Percentiles rank a stretch among this genome's conserved stretches.
These are phyloP conservation scores for Pisolithus thermaeus DNA, from an alignment of 1,284 basidiomycete genomes.

Conservation along the genomic window DNA sequence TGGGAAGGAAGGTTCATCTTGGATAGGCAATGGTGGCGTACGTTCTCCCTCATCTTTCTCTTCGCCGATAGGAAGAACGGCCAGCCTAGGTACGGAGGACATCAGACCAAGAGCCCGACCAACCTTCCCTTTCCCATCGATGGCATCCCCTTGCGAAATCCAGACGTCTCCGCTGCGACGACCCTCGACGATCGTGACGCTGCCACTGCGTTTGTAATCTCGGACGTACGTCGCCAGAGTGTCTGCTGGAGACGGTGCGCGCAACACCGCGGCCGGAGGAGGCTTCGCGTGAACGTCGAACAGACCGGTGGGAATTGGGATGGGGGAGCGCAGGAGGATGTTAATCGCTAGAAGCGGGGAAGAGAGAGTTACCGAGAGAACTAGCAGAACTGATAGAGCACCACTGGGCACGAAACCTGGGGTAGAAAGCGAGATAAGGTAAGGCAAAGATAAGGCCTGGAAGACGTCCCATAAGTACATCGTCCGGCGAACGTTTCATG, in stretches of 20 bases:
- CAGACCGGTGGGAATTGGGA: conserved; percentile 59
- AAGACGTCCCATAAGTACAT: conserved; percentile 6
- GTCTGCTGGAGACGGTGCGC: conserved; percentile 36
- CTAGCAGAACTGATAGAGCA: conserved; percentile 42
- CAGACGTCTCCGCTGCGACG: conserved; percentile 67
- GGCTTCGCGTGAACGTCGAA: conserved; percentile 48
- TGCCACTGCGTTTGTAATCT: conserved; percentile 58
- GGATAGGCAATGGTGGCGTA: conserved; percentile 45
- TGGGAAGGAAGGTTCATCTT: conserved; percentile 32
- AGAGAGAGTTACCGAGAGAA: conserved; percentile 58
- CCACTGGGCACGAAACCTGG: conserved; percentile 31
- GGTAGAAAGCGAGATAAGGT: conserved; percentile 43
- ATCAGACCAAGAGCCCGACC: conserved; percentile 56
- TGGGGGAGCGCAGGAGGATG: conserved; percentile 49
- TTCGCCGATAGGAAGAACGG: conserved; percentile 52
- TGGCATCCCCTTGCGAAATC: conserved; percentile 60
- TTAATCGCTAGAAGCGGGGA: conserved; percentile 60
- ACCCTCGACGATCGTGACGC: conserved; percentile 60
- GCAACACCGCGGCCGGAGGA: conserved; percentile 33
- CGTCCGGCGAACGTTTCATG: background rate
- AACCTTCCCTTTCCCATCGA: conserved; percentile 55
- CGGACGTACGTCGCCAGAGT: conserved; percentile 41
- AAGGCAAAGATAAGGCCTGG: conserved; percentile 51
- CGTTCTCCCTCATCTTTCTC: conserved; percentile 32
- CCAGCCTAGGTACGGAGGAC: conserved; percentile 54